Evolutionary conservation across 2,329 filamentous ascomycete species (phyloP).

Genomic region (Saccharata proteae): DNA sequence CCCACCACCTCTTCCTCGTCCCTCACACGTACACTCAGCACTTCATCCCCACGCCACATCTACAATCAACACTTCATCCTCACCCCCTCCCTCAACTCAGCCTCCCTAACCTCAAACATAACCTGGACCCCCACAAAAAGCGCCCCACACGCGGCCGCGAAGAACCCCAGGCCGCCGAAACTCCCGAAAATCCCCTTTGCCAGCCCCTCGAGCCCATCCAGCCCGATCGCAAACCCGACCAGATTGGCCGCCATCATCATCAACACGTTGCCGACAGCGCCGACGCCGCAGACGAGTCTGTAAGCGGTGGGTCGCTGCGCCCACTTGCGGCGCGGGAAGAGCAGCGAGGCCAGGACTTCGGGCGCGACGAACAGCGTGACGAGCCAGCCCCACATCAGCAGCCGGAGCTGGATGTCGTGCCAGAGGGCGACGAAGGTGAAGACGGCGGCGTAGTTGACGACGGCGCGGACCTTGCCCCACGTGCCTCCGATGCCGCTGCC

Average conservation of each 20-base stretch:
- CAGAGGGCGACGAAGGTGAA: constrained; percentile 97
- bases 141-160: constrained; percentile 56
- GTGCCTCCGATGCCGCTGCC: constrained; percentile 39
- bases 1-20: too few species aligned
- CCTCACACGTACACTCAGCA: not conserved
- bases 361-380: constrained; percentile 89
- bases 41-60: not conserved
- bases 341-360: constrained; percentile 57
- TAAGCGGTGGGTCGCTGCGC: constrained; percentile 58
- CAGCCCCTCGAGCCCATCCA: constrained; percentile 75
- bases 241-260: constrained; percentile 96
- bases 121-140: constrained; percentile 80
- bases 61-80: constrained; percentile 59
- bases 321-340: constrained; percentile 68
- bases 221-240: constrained; percentile 83
- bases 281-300: constrained; percentile 66
- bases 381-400: constrained; percentile 95
- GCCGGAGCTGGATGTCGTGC: constrained; percentile 87
- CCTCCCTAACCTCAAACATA: constrained; percentile 92
- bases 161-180: constrained; percentile 62
- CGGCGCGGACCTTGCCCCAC: constrained; percentile 34
- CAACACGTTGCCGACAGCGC: constrained; percentile 70
- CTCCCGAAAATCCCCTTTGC: constrained; percentile 63
- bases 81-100: constrained; percentile 71
- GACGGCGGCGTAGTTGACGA: constrained; percentile 67